Percentiles rank a stretch among this genome's conserved stretches.
Evolutionary conservation across 495 filamentous ascomycete genomes (phyloP).

Genomic region (Aspergillus sclerotioniger): DNA sequence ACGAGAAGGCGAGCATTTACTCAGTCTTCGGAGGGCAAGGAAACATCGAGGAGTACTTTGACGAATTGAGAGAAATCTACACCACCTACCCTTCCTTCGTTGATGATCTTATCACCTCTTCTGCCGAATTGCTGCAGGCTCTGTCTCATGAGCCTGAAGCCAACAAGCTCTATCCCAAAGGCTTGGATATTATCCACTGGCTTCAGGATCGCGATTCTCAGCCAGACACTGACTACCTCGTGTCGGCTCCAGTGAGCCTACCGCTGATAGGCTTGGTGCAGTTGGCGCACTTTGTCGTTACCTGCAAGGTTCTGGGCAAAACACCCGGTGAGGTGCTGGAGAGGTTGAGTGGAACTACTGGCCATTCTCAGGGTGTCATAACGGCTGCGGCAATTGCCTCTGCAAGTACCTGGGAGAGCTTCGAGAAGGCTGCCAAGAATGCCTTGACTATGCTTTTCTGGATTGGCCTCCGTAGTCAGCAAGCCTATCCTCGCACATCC

Average conservation of each 20-base stretch:
- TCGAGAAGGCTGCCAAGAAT: constrained; percentile 69
- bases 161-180: constrained; percentile 94
- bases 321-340: constrained; percentile 83
- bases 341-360: constrained; percentile 80
- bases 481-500: constrained; percentile 92
- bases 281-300: constrained; percentile 88
- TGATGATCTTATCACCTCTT: constrained; percentile 73
- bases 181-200: constrained; percentile 91
- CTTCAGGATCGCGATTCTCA: constrained; percentile 81
- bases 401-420: constrained; percentile 85
- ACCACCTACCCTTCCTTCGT: constrained; percentile 87
- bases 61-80: constrained; percentile 89
- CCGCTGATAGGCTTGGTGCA: constrained; percentile 95
- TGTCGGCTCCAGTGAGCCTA: constrained; percentile 95
- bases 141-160: constrained; percentile 84
- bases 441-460: constrained; percentile 96
- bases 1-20: constrained; percentile 76
- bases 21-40: constrained; percentile 98
- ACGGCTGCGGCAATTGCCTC: constrained; percentile 90
- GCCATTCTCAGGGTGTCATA: constrained; percentile 95
- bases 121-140: constrained; percentile 76
- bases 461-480: constrained; percentile 98
- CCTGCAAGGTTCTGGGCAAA: constrained; percentile 83
- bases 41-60: constrained; percentile 99
- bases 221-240: constrained; percentile 91